Evolutionary conservation across 441 rosid genomes (phyloP).

Genomic region (Adansonia grandidieri): DNA sequence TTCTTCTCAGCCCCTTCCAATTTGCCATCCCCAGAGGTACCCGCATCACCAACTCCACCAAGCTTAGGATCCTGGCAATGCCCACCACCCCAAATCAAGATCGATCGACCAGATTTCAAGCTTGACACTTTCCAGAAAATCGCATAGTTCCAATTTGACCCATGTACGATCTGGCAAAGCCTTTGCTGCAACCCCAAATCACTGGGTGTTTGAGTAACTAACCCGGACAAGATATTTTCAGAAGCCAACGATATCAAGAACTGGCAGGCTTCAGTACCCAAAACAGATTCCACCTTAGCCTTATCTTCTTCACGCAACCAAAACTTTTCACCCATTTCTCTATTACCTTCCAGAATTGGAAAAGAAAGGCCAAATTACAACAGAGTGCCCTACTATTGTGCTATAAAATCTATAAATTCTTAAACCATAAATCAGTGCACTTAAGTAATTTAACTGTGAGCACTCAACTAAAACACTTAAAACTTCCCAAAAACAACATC

Average conservation of each 20-base stretch:
- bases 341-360: slow-evolving; percentile 10
- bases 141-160: slow-evolving; percentile 65
- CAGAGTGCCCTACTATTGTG: neutral
- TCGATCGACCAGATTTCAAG: slow-evolving; percentile 53
- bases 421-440: neutral
- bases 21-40: slow-evolving; percentile 32
- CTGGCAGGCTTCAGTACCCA: slow-evolving; percentile 75
- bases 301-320: slow-evolving; percentile 69
- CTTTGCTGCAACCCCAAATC: slow-evolving; percentile 58
- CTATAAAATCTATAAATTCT: slow-evolving; percentile 19
- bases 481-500: slow-evolving; percentile 3
- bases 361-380: slow-evolving; percentile 21
- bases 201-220: slow-evolving; percentile 53
- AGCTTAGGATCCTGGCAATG: slow-evolving; percentile 46
- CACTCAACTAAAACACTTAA: slow-evolving; percentile 19
- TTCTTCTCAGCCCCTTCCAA: slow-evolving; percentile 40
- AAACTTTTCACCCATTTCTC: slow-evolving; percentile 66
- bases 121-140: slow-evolving; percentile 56
- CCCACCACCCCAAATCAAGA: slow-evolving; percentile 72
- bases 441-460: neutral
- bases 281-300: slow-evolving; percentile 67
- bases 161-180: slow-evolving; percentile 53
- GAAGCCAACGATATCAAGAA: slow-evolving; percentile 63
- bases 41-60: slow-evolving; percentile 39
- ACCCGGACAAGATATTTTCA: slow-evolving; percentile 40